These are phyloP conservation scores for Pugionium dolabratum DNA, from an alignment of 345 rosid genomes.

Conservation along the genomic window DNA sequence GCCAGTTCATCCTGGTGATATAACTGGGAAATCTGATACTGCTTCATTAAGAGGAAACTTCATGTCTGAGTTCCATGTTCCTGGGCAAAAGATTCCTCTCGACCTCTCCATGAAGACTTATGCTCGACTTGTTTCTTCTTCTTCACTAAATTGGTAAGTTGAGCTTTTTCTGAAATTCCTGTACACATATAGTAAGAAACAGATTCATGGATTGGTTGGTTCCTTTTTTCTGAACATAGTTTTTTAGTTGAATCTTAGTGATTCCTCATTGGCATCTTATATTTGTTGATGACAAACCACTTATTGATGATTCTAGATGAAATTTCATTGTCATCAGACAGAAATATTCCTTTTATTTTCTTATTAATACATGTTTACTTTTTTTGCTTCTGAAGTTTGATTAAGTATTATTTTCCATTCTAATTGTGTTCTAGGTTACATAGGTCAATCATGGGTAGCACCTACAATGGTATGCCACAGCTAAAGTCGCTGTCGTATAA, in stretches of 20 bases:
- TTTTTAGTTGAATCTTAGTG: neutral
- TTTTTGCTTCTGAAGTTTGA: constrained; percentile 6
- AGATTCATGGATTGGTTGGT: constrained; percentile 7
- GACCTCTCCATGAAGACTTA: constrained; percentile 87
- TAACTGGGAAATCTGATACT: constrained; percentile 47
- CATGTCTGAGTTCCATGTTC: constrained; percentile 52
- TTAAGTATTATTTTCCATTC: constrained; percentile 15
- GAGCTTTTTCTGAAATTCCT: constrained; percentile 14
- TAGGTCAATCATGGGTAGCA: constrained; percentile 56
- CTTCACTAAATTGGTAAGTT: constrained; percentile 70
- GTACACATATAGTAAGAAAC: neutral
- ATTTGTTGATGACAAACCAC: constrained; percentile 2
- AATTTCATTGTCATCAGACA: constrained; percentile 1
- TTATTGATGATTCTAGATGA: constrained; percentile 3
- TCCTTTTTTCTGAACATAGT: neutral
- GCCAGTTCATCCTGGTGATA: constrained; percentile 41
- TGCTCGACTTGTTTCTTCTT: constrained; percentile 59
- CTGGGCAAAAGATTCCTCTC: constrained; percentile 69
- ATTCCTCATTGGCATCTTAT: constrained; percentile 19
- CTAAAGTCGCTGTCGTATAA: constrained; percentile 32
- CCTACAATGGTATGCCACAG: constrained; percentile 52
- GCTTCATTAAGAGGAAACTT: constrained; percentile 45
- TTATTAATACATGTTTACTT: constrained; percentile 2
- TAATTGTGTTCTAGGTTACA: constrained; percentile 56
- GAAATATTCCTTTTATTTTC: neutral